phyloP scores from a whole-genome alignment of 2,329 filamentous ascomycete genomes.

The Colletotrichum aenigma region DNA sequence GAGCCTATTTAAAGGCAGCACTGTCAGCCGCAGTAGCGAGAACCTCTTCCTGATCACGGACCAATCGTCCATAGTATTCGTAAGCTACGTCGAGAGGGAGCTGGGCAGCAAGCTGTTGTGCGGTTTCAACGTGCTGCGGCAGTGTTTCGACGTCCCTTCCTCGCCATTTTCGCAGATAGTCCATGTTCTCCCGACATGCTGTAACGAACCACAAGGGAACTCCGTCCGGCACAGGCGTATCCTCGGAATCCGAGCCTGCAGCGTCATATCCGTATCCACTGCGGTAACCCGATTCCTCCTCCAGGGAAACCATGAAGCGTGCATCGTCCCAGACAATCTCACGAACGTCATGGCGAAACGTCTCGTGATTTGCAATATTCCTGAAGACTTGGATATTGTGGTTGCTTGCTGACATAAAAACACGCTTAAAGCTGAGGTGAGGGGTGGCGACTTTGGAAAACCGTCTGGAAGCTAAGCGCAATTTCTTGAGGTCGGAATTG shows the following conservation, averaged over 20 bases:
- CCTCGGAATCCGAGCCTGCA: not conserved
- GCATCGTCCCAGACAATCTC: conserved; percentile 46
- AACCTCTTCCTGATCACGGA: not conserved
- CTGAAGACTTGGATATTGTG: conserved; percentile 39
- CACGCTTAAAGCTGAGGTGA: conserved; percentile 22
- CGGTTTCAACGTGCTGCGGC: not conserved
- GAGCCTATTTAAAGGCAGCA: conserved; percentile 33
- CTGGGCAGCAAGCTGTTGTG: not conserved
- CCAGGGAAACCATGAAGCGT: not conserved
- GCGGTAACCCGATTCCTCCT: not conserved
- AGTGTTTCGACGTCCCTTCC: not conserved
- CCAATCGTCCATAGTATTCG: not conserved
- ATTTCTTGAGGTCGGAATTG: not conserved
- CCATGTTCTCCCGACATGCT: not conserved
- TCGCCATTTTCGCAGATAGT: not conserved
- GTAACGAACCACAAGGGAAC: not conserved
- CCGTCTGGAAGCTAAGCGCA: not conserved
- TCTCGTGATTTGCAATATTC: conserved; percentile 37
- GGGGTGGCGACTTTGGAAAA: not conserved
- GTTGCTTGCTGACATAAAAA: conserved; percentile 44
- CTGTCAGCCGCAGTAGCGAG: conserved; percentile 27
- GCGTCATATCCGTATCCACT: not conserved
- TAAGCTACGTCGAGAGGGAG: not conserved
- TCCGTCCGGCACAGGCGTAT: not conserved
- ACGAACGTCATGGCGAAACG: conserved; percentile 29